These are phyloP conservation scores for Pistacia atlantica DNA, from an alignment of 345 rosid species.

Conservation along the genomic window DNA sequence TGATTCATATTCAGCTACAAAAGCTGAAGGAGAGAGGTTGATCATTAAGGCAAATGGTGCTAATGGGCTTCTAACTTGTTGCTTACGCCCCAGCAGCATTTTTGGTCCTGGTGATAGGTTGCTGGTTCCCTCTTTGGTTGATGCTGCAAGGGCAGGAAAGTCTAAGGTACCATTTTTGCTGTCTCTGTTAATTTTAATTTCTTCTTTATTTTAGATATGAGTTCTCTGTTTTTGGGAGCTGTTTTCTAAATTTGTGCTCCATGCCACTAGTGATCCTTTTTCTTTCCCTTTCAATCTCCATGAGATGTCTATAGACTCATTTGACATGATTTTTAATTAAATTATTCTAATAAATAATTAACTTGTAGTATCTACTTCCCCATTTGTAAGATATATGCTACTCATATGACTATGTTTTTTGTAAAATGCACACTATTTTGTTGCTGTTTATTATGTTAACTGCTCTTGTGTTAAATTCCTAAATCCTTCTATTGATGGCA, in stretches of 20 bases:
- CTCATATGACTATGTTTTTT: neutral
- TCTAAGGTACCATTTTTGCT: slow-evolving; percentile 57
- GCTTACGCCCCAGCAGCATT: slow-evolving; percentile 90
- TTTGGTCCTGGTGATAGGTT: slow-evolving; percentile 96
- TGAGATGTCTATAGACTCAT: too few relatives aligned
- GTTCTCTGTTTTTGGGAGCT: too few relatives aligned
- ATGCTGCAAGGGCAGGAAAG: slow-evolving; percentile 89
- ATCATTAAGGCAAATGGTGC: slow-evolving; percentile 69
- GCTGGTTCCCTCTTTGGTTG: slow-evolving; percentile 77
- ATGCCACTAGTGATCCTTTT: neutral
- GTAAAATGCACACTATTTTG: neutral
- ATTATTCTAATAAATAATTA: neutral
- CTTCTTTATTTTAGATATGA: too few relatives aligned
- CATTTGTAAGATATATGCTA: neutral
- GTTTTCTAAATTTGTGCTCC: neutral
- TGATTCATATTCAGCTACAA: slow-evolving; percentile 88
- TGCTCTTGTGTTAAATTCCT: neutral
- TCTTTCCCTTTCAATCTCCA: too few relatives aligned
- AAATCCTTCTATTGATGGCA: neutral
- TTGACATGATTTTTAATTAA: too few relatives aligned
- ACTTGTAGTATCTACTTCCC: slow-evolving; percentile 5
- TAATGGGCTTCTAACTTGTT: slow-evolving; percentile 83
- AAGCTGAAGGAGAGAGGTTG: slow-evolving; percentile 84
- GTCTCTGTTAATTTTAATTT: slow-evolving; percentile 1
- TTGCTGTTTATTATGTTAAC: neutral